A percentile compares a stretch with the other conserved stretches of the same genome.
Conservation (phyloP, 257 asterid genomes). For the Cruciata laevipes region DNA sequence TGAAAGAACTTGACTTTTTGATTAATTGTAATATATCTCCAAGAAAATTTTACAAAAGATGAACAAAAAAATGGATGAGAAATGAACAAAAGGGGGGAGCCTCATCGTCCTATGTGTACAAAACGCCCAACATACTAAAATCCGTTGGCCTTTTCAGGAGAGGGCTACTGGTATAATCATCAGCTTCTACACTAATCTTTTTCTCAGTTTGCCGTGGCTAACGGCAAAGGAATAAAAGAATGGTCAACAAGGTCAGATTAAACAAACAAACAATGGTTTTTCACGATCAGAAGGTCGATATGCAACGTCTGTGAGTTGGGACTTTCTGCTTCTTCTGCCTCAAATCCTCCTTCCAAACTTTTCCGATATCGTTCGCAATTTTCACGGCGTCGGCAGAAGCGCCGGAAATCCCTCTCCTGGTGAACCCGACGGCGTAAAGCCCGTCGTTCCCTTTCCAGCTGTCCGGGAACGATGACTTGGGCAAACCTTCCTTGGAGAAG, state of each 20-base stretch:
- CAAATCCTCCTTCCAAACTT: conserved; percentile 67
- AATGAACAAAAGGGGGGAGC: conserved; percentile 25
- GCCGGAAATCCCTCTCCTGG: conserved; percentile 87
- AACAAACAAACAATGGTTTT: background rate
- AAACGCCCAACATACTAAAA: conserved; percentile 43
- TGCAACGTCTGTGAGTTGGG: conserved; percentile 68
- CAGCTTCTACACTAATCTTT: background rate
- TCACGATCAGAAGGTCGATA: conserved; percentile 45
- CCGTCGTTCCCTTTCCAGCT: conserved; percentile 86
- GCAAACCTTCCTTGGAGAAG: conserved; percentile 61
- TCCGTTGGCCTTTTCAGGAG: conserved; percentile 48
- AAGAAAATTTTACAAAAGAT: conserved; percentile 26
- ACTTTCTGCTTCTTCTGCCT: conserved; percentile 64
- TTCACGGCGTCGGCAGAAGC: conserved; percentile 73
- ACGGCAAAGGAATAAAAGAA: conserved; percentile 20
- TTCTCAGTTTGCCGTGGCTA: conserved; percentile 6
- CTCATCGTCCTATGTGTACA: conserved; percentile 50
- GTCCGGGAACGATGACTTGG: conserved; percentile 55
- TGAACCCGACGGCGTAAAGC: conserved; percentile 77
- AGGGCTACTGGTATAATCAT: conserved; percentile 35
- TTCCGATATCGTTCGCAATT: conserved; percentile 61
- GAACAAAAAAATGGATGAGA: conserved; percentile 13
- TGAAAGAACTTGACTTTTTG: background rate
- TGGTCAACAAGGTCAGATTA: background rate
- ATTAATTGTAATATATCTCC: conserved; percentile 15